Conservation (phyloP, 1,139 yeast genomes). For the Hyphopichia fennica region DNA sequence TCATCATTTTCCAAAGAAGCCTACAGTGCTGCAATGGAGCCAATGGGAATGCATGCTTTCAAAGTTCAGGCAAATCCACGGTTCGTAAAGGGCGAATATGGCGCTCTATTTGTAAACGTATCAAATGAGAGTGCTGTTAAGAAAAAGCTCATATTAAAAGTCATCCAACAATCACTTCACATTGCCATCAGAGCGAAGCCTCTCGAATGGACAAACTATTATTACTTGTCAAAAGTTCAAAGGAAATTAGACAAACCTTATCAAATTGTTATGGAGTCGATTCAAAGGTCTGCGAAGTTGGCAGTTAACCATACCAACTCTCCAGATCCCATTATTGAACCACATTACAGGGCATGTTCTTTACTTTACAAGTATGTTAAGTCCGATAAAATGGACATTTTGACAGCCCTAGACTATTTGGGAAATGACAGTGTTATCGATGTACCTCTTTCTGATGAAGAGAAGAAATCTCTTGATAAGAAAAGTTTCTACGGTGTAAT, state of each 20-base stretch:
- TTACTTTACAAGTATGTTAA: conserved; percentile 57
- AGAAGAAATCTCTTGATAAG: conserved; percentile 17
- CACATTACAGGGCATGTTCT: conserved; percentile 68
- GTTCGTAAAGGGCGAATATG: conserved; percentile 27
- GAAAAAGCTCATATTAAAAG: conserved; percentile 26
- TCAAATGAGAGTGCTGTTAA: conserved; percentile 25
- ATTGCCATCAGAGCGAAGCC: conserved; percentile 44
- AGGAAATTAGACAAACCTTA: conserved; percentile 43
- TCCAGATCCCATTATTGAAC: conserved; percentile 66
- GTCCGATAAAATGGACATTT: conserved; percentile 27
- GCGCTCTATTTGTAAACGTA: conserved; percentile 23
- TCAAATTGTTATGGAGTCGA: conserved; percentile 32
- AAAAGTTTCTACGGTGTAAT: conserved; percentile 24
- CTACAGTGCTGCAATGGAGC: conserved; percentile 60
- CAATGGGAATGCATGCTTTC: conserved; percentile 65
- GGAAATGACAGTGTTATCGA: conserved; percentile 30
- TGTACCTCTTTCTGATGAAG: conserved; percentile 9
- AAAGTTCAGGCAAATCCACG: conserved; percentile 37
- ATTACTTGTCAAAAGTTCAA: conserved; percentile 60
- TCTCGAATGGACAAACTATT: conserved; percentile 63
- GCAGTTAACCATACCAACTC: conserved; percentile 42
- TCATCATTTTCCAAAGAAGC: conserved; percentile 58
- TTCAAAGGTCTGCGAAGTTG: conserved; percentile 39
- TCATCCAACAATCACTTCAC: conserved; percentile 42
- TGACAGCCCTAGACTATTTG: conserved; percentile 40